A percentile compares a stretch with the other conserved stretches of the same genome.
Conservation (phyloP, 2,329 filamentous ascomycete genomes). For the Aspergillus pseudoterreus region DNA sequence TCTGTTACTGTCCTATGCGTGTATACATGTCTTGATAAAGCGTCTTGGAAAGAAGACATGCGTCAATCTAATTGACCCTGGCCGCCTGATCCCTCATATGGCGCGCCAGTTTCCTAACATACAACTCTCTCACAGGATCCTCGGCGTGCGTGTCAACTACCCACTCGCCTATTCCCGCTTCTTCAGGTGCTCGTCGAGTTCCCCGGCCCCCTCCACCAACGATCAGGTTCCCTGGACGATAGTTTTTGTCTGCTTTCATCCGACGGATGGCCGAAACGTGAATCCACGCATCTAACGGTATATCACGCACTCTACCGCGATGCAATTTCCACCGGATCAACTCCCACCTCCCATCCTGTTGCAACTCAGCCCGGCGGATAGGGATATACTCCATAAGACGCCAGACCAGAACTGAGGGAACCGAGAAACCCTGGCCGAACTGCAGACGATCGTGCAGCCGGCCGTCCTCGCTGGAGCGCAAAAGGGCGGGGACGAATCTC, state of each 20-base stretch:
- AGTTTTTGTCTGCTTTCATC: conserved; percentile 60
- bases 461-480: conserved; percentile 51
- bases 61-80: no score
- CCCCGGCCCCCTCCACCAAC: conserved; percentile 46
- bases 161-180: neutral
- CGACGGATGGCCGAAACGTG: conserved; percentile 71
- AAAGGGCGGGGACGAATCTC: conserved; percentile 57
- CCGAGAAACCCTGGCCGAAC: conserved; percentile 57
- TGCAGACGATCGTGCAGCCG: conserved; percentile 68
- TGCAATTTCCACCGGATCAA: conserved; percentile 77
- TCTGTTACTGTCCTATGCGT: no score
- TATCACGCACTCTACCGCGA: conserved; percentile 71
- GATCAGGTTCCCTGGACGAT: conserved; percentile 76
- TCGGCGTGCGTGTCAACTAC: neutral
- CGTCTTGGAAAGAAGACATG: no score
- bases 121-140: neutral
- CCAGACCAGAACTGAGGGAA: conserved; percentile 61
- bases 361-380: conserved; percentile 75
- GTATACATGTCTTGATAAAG: no score
- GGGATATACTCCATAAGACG: conserved; percentile 78
- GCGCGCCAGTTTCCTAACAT: neutral
- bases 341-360: conserved; percentile 69
- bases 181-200: neutral
- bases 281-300: conserved; percentile 65
- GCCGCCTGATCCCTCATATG: no score